These are phyloP conservation scores for Eucalyptus sp. DNA, from an alignment of 345 rosid genomes.

Conservation along the genomic window DNA sequence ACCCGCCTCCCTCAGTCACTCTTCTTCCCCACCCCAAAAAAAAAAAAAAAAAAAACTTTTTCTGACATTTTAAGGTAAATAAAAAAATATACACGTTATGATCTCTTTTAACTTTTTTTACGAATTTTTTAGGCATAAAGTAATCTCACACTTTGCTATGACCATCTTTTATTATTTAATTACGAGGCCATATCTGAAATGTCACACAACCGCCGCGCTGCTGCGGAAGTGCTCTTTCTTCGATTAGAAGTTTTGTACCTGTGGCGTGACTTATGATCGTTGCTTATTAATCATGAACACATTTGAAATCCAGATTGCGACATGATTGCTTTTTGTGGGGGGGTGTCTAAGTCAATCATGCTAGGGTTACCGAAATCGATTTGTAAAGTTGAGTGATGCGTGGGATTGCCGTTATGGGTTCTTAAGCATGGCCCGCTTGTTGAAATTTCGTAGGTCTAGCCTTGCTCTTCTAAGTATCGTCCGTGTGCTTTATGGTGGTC, in stretches of 20 bases:
- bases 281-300: not conserved
- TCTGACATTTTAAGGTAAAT: not conserved
- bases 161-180: not conserved
- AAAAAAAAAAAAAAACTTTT: fast-evolving
- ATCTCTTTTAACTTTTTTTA: not conserved
- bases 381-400: not conserved
- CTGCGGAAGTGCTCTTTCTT: not conserved
- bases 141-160: not conserved
- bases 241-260: not conserved
- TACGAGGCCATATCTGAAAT: not conserved
- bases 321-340: not conserved
- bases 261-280: not conserved
- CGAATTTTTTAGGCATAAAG: too few relatives aligned
- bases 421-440: not conserved
- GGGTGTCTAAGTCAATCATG: not conserved
- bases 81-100: not conserved
- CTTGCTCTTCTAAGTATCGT: not conserved
- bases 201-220: too few relatives aligned
- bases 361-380: not conserved
- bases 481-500: not conserved
- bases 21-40: not conserved
- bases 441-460: not conserved
- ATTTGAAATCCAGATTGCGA: not conserved
- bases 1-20: not conserved
- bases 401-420: not conserved